A percentile compares a stretch with the other conserved stretches of the same genome.
Evolutionary conservation across 352 stramenopile genomes (phyloP).

Genomic region (Globisporangium heterothallicum): DNA sequence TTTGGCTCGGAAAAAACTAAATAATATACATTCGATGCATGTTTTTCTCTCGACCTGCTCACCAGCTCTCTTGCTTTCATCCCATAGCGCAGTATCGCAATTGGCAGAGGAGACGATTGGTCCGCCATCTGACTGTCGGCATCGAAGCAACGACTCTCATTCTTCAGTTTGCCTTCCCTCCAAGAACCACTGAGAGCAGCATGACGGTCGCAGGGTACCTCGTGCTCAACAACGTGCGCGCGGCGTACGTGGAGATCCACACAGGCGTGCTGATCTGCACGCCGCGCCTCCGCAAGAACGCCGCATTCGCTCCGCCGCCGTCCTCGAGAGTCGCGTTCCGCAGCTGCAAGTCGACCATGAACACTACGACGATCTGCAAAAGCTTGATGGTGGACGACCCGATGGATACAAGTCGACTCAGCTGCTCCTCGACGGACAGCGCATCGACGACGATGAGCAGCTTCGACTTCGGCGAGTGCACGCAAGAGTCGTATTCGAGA

Average conservation of each 20-base stretch:
- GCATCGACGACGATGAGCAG: slow-evolving; percentile 14
- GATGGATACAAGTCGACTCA: slow-evolving; percentile 1
- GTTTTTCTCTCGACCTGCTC: too few relatives aligned
- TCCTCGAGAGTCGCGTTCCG: background rate
- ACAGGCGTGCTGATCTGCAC: slow-evolving; percentile 50
- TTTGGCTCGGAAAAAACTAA: too few relatives aligned
- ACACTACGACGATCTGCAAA: background rate
- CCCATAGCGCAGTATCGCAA: background rate
- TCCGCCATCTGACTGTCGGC: background rate
- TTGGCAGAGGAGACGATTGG: too few relatives aligned
- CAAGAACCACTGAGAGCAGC: background rate
- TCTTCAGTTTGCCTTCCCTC: background rate
- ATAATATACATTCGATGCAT: too few relatives aligned
- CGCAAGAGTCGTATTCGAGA: background rate
- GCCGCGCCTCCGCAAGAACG: slow-evolving; percentile 10
- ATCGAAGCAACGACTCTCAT: too few relatives aligned
- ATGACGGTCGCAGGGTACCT: slow-evolving; percentile 73
- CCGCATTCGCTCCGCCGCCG: background rate
- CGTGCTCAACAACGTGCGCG: slow-evolving; percentile 43
- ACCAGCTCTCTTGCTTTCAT: background rate
- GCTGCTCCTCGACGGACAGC: slow-evolving; percentile 13
- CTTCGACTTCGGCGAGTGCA: slow-evolving; percentile 1
- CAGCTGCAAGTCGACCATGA: background rate
- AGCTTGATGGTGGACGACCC: background rate
- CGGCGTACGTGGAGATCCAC: slow-evolving; percentile 56